Conservation (phyloP, 1,284 basidiomycete species). For the Ceratobasidium sp. region DNA sequence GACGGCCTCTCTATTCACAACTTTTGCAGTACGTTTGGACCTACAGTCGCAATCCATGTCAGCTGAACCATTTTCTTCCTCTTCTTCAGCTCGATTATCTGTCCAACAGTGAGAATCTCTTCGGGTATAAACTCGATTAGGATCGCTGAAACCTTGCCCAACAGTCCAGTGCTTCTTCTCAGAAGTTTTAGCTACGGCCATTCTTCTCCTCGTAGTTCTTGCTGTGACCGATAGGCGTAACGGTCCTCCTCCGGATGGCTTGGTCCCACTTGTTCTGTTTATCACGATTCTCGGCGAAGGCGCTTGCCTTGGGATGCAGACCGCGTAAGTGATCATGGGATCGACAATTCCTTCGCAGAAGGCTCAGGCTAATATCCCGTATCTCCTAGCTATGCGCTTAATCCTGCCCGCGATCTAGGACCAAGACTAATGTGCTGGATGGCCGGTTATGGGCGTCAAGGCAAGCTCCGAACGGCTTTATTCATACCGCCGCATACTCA, state of each 20-base stretch:
- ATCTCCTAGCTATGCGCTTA: slow-evolving; percentile 58
- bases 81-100: slow-evolving; percentile 38
- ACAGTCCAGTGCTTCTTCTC: slow-evolving; percentile 37
- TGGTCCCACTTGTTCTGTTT: slow-evolving; percentile 64
- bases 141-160: slow-evolving; percentile 60
- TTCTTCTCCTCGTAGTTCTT: slow-evolving; percentile 61
- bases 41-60: neutral
- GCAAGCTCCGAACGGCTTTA: slow-evolving; percentile 42
- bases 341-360: neutral
- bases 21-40: slow-evolving; percentile 64
- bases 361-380: neutral
- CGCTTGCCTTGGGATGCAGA: slow-evolving; percentile 63
- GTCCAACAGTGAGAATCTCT: slow-evolving; percentile 42
- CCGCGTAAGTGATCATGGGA: slow-evolving; percentile 48
- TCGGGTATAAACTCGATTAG: slow-evolving; percentile 50
- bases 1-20: slow-evolving; percentile 75
- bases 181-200: slow-evolving; percentile 64
- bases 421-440: slow-evolving; percentile 66
- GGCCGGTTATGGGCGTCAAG: slow-evolving; percentile 63
- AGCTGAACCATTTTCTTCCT: slow-evolving; percentile 3
- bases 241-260: slow-evolving; percentile 56
- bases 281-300: slow-evolving; percentile 63
- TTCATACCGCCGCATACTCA: slow-evolving; percentile 37
- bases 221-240: slow-evolving; percentile 58
- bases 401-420: slow-evolving; percentile 70